phyloP scores from a whole-genome alignment of 2,329 filamentous ascomycete genomes.

The Phaeosphaeriaceae sp. region DNA sequence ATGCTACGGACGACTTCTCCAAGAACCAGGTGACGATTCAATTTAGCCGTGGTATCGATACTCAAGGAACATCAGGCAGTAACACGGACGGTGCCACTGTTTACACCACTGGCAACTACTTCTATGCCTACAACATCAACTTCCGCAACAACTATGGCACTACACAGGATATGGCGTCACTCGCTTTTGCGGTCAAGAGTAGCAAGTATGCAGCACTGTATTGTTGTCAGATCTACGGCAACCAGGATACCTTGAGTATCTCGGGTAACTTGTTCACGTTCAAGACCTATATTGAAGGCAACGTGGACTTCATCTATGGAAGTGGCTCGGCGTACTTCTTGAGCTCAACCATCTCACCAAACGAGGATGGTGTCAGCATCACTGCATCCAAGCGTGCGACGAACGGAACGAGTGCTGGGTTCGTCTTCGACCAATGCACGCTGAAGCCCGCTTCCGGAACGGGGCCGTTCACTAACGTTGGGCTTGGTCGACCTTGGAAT shows the following conservation, averaged over 20 bases:
- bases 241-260: slow-evolving; percentile 50
- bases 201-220: slow-evolving; percentile 52
- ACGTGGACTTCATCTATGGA: slow-evolving; percentile 56
- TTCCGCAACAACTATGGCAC: slow-evolving; percentile 51
- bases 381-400: slow-evolving; percentile 52
- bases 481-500: slow-evolving; percentile 34
- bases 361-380: slow-evolving; percentile 46
- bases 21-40: slow-evolving; percentile 49
- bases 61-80: slow-evolving; percentile 42
- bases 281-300: slow-evolving; percentile 51
- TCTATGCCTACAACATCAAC: slow-evolving; percentile 52
- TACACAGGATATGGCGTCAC: slow-evolving; percentile 47
- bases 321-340: slow-evolving; percentile 55
- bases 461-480: slow-evolving; percentile 40
- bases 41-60: slow-evolving; percentile 47
- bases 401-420: slow-evolving; percentile 47
- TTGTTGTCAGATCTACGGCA: slow-evolving; percentile 48
- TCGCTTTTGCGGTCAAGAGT: slow-evolving; percentile 52
- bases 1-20: slow-evolving; percentile 46
- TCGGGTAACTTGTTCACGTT: slow-evolving; percentile 51
- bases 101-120: slow-evolving; percentile 52
- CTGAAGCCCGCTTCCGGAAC: slow-evolving; percentile 37
- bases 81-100: slow-evolving; percentile 52
- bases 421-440: slow-evolving; percentile 50
- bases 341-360: slow-evolving; percentile 48